These are phyloP conservation scores for Neonectria coccinea DNA, from an alignment of 2,329 filamentous ascomycete genomes.

Conservation along the genomic window DNA sequence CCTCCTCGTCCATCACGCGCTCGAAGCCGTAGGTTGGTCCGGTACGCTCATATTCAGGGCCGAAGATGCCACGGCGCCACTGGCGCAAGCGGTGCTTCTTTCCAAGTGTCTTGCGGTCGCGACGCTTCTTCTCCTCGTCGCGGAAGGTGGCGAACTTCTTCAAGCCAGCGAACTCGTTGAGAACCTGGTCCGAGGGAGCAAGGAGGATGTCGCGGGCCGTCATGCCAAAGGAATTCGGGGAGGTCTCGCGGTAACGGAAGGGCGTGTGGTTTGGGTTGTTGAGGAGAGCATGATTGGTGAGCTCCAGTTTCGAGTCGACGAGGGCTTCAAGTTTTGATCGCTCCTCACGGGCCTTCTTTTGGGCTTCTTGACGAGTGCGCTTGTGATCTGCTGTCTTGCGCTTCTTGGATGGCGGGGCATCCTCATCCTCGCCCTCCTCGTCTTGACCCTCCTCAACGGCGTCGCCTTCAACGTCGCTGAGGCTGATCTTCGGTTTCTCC, in stretches of 20 bases:
- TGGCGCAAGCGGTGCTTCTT: slow-evolving; percentile 93
- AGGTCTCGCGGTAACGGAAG: slow-evolving; percentile 96
- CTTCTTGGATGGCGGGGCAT: slow-evolving; percentile 64
- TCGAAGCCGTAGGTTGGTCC: slow-evolving; percentile 71
- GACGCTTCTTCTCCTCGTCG: slow-evolving; percentile 87
- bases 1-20: slow-evolving; percentile 48
- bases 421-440: slow-evolving; percentile 57
- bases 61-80: slow-evolving; percentile 79
- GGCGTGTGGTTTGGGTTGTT: slow-evolving; percentile 48
- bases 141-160: slow-evolving; percentile 96
- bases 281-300: slow-evolving; percentile 74
- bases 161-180: slow-evolving; percentile 91
- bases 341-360: slow-evolving; percentile 83
- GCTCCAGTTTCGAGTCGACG: slow-evolving; percentile 83
- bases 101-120: slow-evolving; percentile 86
- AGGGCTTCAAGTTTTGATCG: slow-evolving; percentile 86
- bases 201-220: slow-evolving; percentile 89
- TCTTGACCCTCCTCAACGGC: slow-evolving; percentile 53
- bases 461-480: slow-evolving; percentile 61
- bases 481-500: slow-evolving; percentile 62
- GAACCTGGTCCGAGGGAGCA: slow-evolving; percentile 83
- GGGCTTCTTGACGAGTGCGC: slow-evolving; percentile 66
- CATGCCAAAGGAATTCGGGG: slow-evolving; percentile 88
- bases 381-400: slow-evolving; percentile 72
- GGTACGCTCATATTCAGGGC: slow-evolving; percentile 66